A percentile compares a stretch with the other conserved stretches of the same genome.
Conservation (phyloP, 257 asterid genomes). For the Sherardia arvensis region DNA sequence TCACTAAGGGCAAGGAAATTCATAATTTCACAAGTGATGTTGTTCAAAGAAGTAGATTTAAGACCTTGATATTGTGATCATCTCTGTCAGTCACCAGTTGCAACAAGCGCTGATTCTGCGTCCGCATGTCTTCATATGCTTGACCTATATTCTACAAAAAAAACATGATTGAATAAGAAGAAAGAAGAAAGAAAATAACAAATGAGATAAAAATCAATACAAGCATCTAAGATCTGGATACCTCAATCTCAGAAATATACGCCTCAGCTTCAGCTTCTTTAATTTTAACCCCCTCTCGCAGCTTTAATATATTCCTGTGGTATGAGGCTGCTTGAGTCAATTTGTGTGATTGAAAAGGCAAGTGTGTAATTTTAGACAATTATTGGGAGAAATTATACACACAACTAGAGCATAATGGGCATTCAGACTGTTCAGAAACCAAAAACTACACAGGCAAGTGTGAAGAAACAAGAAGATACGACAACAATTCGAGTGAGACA, state of each 20-base stretch:
- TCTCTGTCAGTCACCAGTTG: conserved; percentile 83
- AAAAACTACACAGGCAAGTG: neutral
- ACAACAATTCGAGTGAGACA: neutral
- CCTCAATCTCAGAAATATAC: conserved; percentile 94
- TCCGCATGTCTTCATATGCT: conserved; percentile 97
- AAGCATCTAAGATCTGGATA: conserved; percentile 13
- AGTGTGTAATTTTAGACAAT: neutral
- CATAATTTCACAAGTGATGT: neutral
- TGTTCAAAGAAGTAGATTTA: conserved; percentile 2
- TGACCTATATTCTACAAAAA: conserved; percentile 99
- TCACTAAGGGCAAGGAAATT: conserved; percentile 9
- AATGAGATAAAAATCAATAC: neutral
- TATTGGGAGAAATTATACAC: neutral
- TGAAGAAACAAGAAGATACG: neutral
- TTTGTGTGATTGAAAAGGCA: neutral
- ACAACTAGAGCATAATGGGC: neutral
- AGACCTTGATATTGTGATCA: conserved; percentile 84
- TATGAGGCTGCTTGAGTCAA: conserved; percentile 4
- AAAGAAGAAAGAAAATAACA: neutral
- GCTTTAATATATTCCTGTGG: conserved; percentile 82
- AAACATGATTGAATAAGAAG: neutral
- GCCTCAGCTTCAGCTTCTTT: conserved; percentile 83
- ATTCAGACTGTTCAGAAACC: neutral
- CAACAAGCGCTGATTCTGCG: conserved; percentile 84
- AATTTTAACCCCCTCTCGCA: conserved; percentile 75